Evolutionary conservation across 805 yeast species (phyloP).

Genomic region (Wickerhamomyces silvicola): DNA sequence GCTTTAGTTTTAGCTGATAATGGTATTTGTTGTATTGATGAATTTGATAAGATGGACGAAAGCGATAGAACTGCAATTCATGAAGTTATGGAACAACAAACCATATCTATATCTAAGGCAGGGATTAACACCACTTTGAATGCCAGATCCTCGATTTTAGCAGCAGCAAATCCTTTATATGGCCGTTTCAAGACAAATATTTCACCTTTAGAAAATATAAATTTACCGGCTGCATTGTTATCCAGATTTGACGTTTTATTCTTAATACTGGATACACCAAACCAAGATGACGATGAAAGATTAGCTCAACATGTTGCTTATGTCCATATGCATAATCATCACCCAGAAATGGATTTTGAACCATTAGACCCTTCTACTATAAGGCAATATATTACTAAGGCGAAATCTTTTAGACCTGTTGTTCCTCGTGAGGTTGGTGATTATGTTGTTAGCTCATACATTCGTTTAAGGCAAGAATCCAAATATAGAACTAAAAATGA

Average conservation of each 20-base stretch:
- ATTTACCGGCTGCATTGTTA: constrained; percentile 90
- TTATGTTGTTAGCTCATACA: constrained; percentile 78
- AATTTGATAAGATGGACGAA: constrained; percentile 98
- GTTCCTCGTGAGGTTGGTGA: constrained; percentile 81
- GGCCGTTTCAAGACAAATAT: constrained; percentile 89
- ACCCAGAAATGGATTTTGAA: constrained; percentile 69
- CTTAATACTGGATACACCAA: constrained; percentile 79
- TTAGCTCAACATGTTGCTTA: constrained; percentile 91
- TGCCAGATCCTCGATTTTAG: constrained; percentile 91
- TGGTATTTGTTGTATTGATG: constrained; percentile 98
- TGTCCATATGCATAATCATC: constrained; percentile 89
- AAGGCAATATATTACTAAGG: constrained; percentile 82
- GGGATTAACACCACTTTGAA: constrained; percentile 95
- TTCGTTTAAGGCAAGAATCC: constrained; percentile 88
- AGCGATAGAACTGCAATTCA: constrained; percentile 94
- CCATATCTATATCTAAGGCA: constrained; percentile 94
- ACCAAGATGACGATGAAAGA: constrained; percentile 70
- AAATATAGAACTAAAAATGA: constrained; percentile 68
- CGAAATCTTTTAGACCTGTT: constrained; percentile 78
- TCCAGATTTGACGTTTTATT: constrained; percentile 92
- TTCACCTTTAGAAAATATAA: constrained; percentile 92
- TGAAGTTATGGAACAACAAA: constrained; percentile 99
- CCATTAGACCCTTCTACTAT: constrained; percentile 76
- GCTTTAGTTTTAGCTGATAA: constrained; percentile 95
- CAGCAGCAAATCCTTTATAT: constrained; percentile 97